Evolutionary conservation across 768 basidiomycete species (phyloP), one percentile per base, ranked within the genome.

Genomic region (Tricholoma sp.): DNA sequence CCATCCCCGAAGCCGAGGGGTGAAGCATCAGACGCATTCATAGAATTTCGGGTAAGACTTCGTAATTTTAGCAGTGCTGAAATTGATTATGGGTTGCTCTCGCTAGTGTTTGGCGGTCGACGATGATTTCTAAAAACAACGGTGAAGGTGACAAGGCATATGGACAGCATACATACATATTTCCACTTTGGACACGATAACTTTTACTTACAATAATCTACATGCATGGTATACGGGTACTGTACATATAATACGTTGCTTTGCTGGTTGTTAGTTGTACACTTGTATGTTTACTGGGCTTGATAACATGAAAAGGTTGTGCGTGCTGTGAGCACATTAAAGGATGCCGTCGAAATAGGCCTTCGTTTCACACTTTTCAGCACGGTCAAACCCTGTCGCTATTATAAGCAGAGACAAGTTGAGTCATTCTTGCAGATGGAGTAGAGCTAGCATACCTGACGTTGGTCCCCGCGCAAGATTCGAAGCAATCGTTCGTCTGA

Each of bases 11-110:
- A 80, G 31, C 67, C 79, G 1, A 76, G 71, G 18, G 74, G 71
- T 18, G 71, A 65, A 24, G 59, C 67, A 18, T 63, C 72, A 15
- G 76, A 84, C 53, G 90, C 85, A 0, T 94, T 94, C 63, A 85
- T 96, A 51, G 94, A 96, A 64, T 95, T 94, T 67, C 80, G 88
- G 71, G 94, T 95, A 63, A 66, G 88, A 76, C 15, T 53, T 15
- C 10, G 29, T 42, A 28, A n/a, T 42, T 53, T n/a, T 54, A 36
- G 47, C 15, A 31, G 13, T 44, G 13, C 9, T 42, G n/a, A 8
- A 31, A n/a, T 10, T 51, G 31, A 37, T 28, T 37, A 49, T 51
- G 55, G 36, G 53, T 12, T 45, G 48, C 53, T 29, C 41, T 53
- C 28, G 36, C 8, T 41, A 79, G 79, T 80, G 77, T 64, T 65